phyloP scores from a whole-genome alignment of 2,329 filamentous ascomycete species.

The Leptodontidium sp. region DNA sequence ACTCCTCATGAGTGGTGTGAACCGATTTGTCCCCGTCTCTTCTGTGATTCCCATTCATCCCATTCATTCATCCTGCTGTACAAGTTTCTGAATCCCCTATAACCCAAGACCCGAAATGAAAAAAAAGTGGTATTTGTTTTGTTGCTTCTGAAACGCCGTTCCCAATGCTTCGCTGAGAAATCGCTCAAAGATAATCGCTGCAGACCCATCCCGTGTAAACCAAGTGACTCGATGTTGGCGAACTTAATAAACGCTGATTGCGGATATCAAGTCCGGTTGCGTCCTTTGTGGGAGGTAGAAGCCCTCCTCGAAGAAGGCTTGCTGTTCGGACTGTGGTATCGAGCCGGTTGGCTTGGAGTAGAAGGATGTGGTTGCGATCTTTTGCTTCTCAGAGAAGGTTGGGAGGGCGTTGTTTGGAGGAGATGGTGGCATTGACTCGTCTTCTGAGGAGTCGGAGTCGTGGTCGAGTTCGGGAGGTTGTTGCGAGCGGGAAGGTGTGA shows the following conservation, averaged over 20 bases:
- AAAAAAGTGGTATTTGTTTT: slow-evolving; percentile 21
- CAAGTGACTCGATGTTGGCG: slow-evolving; percentile 14
- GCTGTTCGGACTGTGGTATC: slow-evolving; percentile 47
- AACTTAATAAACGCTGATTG: slow-evolving; percentile 56
- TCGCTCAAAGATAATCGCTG: slow-evolving; percentile 35
- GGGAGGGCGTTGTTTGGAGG: slow-evolving; percentile 56
- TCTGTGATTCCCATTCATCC: neutral
- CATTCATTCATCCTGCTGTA: neutral
- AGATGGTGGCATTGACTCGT: slow-evolving; percentile 73
- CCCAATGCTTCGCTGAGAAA: slow-evolving; percentile 24
- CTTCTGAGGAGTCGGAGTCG: slow-evolving; percentile 74
- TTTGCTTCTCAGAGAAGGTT: slow-evolving; percentile 66
- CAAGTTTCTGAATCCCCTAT: neutral
- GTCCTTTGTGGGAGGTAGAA: slow-evolving; percentile 56
- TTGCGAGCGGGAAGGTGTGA: slow-evolving; percentile 69
- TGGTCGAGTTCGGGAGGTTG: slow-evolving; percentile 75
- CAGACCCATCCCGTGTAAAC: slow-evolving; percentile 27
- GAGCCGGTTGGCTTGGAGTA: slow-evolving; percentile 45
- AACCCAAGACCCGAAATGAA: slow-evolving; percentile 12
- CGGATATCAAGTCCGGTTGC: slow-evolving; percentile 50
- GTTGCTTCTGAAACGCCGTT: slow-evolving; percentile 21
- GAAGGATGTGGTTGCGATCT: slow-evolving; percentile 52
- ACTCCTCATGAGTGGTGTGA: slow-evolving; percentile 34
- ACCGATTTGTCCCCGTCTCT: slow-evolving; percentile 25
- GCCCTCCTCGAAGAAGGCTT: slow-evolving; percentile 55